phyloP scores from a whole-genome alignment of 768 basidiomycete genomes.

The Suillus brevipes region DNA sequence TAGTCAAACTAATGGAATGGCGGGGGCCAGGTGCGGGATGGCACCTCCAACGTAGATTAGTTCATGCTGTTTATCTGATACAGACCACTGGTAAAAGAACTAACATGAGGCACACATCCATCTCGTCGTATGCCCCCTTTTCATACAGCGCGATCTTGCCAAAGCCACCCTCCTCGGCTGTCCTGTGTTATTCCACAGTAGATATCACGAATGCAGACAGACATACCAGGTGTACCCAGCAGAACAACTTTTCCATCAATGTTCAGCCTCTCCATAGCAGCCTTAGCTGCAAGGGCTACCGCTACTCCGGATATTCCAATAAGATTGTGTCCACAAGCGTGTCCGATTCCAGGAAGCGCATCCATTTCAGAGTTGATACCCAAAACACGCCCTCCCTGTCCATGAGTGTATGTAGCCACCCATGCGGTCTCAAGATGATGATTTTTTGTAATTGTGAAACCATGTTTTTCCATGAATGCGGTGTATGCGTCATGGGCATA shows the following conservation, averaged over 20 bases:
- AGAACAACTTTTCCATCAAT: conserved; percentile 64
- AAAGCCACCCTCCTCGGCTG: conserved; percentile 72
- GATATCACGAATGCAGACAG: not conserved
- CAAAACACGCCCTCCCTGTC: conserved; percentile 61
- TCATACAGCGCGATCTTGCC: conserved; percentile 68
- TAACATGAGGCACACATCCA: conserved; percentile 71
- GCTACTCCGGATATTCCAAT: conserved; percentile 72
- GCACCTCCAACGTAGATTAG: conserved; percentile 44
- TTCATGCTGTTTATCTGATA: not conserved
- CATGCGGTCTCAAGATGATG: conserved; percentile 67
- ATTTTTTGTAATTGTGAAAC: conserved; percentile 58
- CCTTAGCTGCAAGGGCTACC: conserved; percentile 60
- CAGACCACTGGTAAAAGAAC: conserved; percentile 13
- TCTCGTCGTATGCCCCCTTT: conserved; percentile 64
- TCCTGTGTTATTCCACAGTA: not conserved
- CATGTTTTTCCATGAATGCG: conserved; percentile 59
- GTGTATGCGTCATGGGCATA: conserved; percentile 70
- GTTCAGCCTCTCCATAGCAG: conserved; percentile 54
- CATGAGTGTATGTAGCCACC: conserved; percentile 60
- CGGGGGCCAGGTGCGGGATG: conserved; percentile 74
- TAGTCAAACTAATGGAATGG: conserved; percentile 57
- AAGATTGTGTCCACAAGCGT: conserved; percentile 76
- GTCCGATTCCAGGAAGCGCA: conserved; percentile 51
- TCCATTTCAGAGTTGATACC: conserved; percentile 79
- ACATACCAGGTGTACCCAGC: conserved; percentile 68